These are phyloP conservation scores for Sugiyamaella castrensis DNA, from an alignment of 1,139 yeast species.

Conservation along the genomic window DNA sequence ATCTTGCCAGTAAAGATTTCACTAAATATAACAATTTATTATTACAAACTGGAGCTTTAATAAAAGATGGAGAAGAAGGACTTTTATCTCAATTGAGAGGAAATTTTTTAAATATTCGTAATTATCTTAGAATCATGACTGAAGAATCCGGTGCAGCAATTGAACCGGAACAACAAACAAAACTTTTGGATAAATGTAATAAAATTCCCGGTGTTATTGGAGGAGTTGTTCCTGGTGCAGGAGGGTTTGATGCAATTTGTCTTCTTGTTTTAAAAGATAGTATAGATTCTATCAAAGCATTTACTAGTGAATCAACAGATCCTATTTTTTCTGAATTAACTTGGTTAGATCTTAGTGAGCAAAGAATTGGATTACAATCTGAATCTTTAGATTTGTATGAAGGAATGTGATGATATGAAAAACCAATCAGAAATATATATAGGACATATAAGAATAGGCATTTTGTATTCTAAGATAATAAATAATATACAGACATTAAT, in stretches of 20 bases:
- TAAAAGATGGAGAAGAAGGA: conserved; percentile 5
- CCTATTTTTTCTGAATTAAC: conserved; percentile 25
- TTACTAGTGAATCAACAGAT: conserved; percentile 33
- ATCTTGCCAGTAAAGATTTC: conserved; percentile 25
- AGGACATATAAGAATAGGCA: neutral
- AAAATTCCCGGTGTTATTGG: conserved; percentile 72
- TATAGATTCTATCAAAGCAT: conserved; percentile 40
- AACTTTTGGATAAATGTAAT: conserved; percentile 59
- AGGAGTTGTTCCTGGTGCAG: conserved; percentile 98
- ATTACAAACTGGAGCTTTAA: conserved; percentile 10
- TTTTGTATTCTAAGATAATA: neutral
- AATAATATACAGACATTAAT: neutral
- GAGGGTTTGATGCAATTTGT: conserved; percentile 92
- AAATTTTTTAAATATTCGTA: conserved; percentile 51
- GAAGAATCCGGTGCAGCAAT: conserved; percentile 72
- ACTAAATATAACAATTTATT: conserved; percentile 17
- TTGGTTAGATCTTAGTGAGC: conserved; percentile 39
- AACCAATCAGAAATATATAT: neutral
- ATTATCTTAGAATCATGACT: conserved; percentile 58
- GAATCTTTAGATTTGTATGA: conserved; percentile 20
- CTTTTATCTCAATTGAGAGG: conserved; percentile 15
- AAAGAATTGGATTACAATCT: conserved; percentile 33
- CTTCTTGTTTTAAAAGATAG: conserved; percentile 56
- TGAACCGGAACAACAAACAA: conserved; percentile 78
- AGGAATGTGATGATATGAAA: neutral